A percentile compares a stretch with the other conserved stretches of the same genome.
phyloP scores from a whole-genome alignment of 2,329 filamentous ascomycete species.

The Bisporella sp. region DNA sequence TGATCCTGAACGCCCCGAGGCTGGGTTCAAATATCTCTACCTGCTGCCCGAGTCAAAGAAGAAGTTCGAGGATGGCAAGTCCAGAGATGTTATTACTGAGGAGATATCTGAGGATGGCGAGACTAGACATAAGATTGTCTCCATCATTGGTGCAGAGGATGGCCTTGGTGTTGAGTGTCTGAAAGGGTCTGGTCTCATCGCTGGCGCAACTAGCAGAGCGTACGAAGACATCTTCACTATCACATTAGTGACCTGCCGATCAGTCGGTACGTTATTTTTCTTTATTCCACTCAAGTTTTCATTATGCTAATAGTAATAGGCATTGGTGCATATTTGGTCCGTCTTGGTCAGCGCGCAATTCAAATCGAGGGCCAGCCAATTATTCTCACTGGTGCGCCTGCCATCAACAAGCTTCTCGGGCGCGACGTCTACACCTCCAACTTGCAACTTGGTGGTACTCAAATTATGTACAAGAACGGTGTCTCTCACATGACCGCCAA shows the following conservation, averaged over 20 bases:
- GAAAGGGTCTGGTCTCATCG: conserved; percentile 94
- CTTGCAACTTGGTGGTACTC: conserved; percentile 97
- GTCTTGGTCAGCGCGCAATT: conserved; percentile 95
- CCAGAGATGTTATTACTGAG: conserved; percentile 79
- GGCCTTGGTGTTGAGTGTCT: conserved; percentile 97
- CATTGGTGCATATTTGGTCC: conserved; percentile 98
- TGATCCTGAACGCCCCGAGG: conserved; percentile 69
- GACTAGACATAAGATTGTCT: conserved; percentile 87
- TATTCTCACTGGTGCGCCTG: conserved; percentile 93
- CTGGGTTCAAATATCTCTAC: conserved; percentile 96
- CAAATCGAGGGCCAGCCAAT: conserved; percentile 99
- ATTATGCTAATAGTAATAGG: conserved; percentile 37
- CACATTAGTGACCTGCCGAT: conserved; percentile 94
- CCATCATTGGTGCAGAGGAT: conserved; percentile 87
- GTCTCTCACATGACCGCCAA: conserved; percentile 98
- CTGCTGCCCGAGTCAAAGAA: conserved; percentile 80
- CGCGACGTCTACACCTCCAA: conserved; percentile 99
- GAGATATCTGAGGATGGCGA: conserved; percentile 80
- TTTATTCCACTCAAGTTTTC: not conserved
- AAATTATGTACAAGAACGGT: conserved; percentile 99
- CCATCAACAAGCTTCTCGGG: conserved; percentile 95
- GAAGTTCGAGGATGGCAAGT: conserved; percentile 72
- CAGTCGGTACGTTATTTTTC: conserved; percentile 60
- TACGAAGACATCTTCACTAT: conserved; percentile 99
- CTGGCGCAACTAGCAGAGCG: conserved; percentile 90